Evolutionary conservation across 2,329 filamentous ascomycete genomes (phyloP), one percentile per base, ranked within the genome.

Genomic region (Verticillium nubilum): DNA sequence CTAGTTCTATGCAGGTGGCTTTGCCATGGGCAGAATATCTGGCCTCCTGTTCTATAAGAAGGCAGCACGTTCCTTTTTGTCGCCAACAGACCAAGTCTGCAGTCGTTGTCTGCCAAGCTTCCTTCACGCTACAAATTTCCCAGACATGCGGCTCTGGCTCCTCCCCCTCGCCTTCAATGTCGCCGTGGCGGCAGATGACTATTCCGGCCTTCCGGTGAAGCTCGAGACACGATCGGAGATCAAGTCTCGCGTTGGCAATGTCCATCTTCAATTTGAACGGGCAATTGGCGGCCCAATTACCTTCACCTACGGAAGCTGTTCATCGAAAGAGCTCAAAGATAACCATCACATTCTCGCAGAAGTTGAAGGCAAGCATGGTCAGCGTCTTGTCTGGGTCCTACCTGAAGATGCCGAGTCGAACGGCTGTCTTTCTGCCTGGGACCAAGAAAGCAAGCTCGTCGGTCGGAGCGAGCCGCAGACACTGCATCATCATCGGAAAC

Each of bases 341-440:
- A 62, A 63, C 4, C 61, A 64, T 19, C 66, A 69, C 55, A 59
- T 59, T 29, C 54, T 68, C 52, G 60, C 42, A 57, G 52, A 61
- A 59, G 55, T 59, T 19, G 59, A 64, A 55, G 59, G 56, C n/a
- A 56, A 58, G 42, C 61, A 66, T 28, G 59, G 64, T 4, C 62
- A 66, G 47, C 64, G 67, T 19, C 64, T 68, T 17, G 65, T 68
- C 53, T 68, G 67, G 65, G 58, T 68, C 3, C 61, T 66, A 27
- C 67, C 67, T 1, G 57, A 62, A 26, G 63, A 67, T 42, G 60
- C 63, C 19, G 35, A 61, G 1, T 60, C 62, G 2, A 69, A 69
- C 15, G 74, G 74, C 13, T 78, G 76, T 63, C 70, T 78, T 52
- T 76, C 75, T 1, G 76, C 76, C 4, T 78, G 74, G 74, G 66